Base-by-base conservation (phyloP, 2,329 filamentous ascomycete genomes). In the Didymella pomorum region DNA sequence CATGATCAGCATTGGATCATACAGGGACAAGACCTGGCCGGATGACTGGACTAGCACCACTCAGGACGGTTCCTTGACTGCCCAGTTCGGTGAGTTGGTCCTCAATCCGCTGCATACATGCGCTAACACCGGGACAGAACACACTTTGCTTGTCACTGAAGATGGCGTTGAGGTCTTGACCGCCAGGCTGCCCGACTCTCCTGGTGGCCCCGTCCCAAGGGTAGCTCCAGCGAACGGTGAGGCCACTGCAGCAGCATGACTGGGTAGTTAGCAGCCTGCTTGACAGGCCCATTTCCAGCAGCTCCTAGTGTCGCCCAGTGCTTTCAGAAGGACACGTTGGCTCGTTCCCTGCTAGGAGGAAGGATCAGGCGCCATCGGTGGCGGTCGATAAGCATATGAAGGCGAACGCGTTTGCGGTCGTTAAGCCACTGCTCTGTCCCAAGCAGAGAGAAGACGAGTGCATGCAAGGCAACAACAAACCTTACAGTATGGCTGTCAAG, bases 11-110 rank as follows among this genome's bases (percentile, higher is more conserved):
- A 78, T 97, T 54, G 95, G 95, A 58, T 93, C 91, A 61, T 91
- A 97, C 78, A 87, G 87, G 63, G 95, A 99, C 74, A 90, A 95
- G 76, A 98, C 93, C 0, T 99, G 95, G 95, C 95, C 95, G 0
- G 95, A 99, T 76, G 92, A 98, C 81, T 99, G 95, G 95, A 99
- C 95, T 1, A 97, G 93, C 78, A 91, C 92, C 5, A 99, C 95
- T 0, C 86, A 89, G 56, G 95, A 99, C 75, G 95, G 95, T 49
- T 91, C 90, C 78, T 83, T 87, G 74, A 97, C 93, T 16, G 95
- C 95, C 10, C 95, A 99, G 75, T 99, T 99, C 73, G 90, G 89
- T 92, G 80, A 77, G 87, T 64, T 18, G 12, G 9, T 9, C 10
- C 16, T 12, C 25, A 1, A n/a, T 8, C 18, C 14, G 9, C 16